A percentile compares a stretch with the other conserved stretches of the same genome.
Evolutionary conservation across 495 filamentous ascomycete species (phyloP).

Genomic region (Trichoderma erinaceum): DNA sequence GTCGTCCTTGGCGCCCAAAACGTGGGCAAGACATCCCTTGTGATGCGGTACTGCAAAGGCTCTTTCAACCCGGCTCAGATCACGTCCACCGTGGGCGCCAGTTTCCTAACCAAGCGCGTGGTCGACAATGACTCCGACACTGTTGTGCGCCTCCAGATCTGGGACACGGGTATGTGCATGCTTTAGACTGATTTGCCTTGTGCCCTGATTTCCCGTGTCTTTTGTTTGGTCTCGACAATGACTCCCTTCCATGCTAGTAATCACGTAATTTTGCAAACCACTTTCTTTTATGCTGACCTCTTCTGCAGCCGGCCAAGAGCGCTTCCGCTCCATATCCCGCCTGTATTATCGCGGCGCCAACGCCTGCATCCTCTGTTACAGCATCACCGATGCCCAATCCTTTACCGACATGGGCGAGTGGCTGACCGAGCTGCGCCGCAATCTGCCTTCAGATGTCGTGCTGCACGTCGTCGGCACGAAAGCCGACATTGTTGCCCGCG

Average conservation of each 20-base stretch:
- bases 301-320: conserved; percentile 73
- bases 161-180: conserved; percentile 59
- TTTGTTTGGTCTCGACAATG: background rate
- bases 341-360: conserved; percentile 95
- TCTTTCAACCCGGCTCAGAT: conserved; percentile 64
- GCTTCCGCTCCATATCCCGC: conserved; percentile 86
- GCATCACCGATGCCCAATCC: conserved; percentile 77
- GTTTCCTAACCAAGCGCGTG: conserved; percentile 89
- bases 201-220: background rate
- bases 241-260: background rate
- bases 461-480: conserved; percentile 96
- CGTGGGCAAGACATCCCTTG: conserved; percentile 91
- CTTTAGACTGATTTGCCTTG: background rate
- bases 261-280: background rate
- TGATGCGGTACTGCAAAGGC: conserved; percentile 79
- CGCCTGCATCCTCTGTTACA: conserved; percentile 90
- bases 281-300: conserved; percentile 12
- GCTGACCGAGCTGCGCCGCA: conserved; percentile 71
- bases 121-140: conserved; percentile 76
- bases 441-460: conserved; percentile 68
- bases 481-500: conserved; percentile 76
- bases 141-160: conserved; percentile 78
- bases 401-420: conserved; percentile 93
- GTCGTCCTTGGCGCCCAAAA: conserved; percentile 86
- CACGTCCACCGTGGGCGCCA: conserved; percentile 83